These are phyloP conservation scores for Mycena pura DNA, from an alignment of 768 basidiomycete genomes.

Conservation along the genomic window DNA sequence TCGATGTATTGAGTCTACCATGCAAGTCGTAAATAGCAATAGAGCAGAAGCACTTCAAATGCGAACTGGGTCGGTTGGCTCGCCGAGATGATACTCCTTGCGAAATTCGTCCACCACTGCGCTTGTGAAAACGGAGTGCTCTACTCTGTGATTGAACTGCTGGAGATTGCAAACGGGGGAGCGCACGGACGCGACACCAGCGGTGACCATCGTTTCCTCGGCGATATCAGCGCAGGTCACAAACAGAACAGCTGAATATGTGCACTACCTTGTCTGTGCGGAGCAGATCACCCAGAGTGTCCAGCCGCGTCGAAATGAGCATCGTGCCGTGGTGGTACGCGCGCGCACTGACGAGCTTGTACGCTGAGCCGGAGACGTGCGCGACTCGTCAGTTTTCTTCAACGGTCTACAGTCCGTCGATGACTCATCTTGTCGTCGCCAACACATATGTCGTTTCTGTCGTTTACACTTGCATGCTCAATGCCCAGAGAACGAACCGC, in stretches of 20 bases:
- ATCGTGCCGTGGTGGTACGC: constrained; percentile 99
- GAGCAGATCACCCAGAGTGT: constrained; percentile 75
- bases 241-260: neutral
- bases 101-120: constrained; percentile 76
- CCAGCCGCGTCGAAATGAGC: constrained; percentile 85
- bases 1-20: constrained; percentile 13
- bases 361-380: constrained; percentile 97
- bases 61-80: constrained; percentile 32
- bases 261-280: constrained; percentile 63
- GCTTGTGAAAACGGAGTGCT: constrained; percentile 73
- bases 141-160: constrained; percentile 54
- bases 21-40: neutral
- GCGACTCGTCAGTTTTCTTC: no score
- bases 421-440: constrained; percentile 86
- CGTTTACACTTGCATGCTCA: constrained; percentile 75
- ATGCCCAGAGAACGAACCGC: constrained; percentile 82
- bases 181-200: constrained; percentile 88
- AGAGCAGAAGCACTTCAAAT: neutral
- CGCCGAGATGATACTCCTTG: constrained; percentile 55
- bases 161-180: constrained; percentile 90
- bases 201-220: constrained; percentile 81
- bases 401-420: no score
- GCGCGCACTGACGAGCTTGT: constrained; percentile 89
- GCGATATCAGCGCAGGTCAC: neutral
- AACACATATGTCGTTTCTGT: constrained; percentile 91